Conservation (phyloP, 2,329 filamentous ascomycete genomes). For the Aspergillus novoparasiticus region DNA sequence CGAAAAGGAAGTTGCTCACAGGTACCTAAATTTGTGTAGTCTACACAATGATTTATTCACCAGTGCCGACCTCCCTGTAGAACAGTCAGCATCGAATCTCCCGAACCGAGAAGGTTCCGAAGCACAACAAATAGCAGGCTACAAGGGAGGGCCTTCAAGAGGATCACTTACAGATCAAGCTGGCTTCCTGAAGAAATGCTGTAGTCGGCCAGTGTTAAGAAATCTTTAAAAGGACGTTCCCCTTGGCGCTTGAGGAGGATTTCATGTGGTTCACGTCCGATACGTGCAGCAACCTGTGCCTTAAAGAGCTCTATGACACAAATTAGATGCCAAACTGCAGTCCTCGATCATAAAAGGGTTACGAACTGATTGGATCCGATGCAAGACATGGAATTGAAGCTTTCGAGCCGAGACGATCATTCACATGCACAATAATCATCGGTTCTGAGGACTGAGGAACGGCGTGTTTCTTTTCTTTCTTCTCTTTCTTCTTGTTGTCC, state of each 20-base stretch:
- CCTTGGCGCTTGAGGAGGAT: conserved; percentile 91
- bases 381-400: conserved; percentile 87
- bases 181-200: conserved; percentile 87
- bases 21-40: not conserved
- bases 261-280: conserved; percentile 84
- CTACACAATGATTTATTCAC: conserved; percentile 37
- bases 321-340: conserved; percentile 8
- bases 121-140: not conserved
- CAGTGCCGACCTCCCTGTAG: conserved; percentile 50
- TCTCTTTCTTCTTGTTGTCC: conserved; percentile 47
- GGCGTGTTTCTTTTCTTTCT: conserved; percentile 42
- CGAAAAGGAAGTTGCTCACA: conserved; percentile 8
- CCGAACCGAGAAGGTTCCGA: not conserved
- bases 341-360: not conserved
- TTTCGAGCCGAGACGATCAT: conserved; percentile 95
- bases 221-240: conserved; percentile 90
- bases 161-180: conserved; percentile 47
- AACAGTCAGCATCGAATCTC: conserved; percentile 26
- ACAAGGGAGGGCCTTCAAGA: not conserved
- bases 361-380: conserved; percentile 71
- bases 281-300: conserved; percentile 79
- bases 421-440: conserved; percentile 93
- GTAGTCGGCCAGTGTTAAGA: conserved; percentile 85
- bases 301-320: conserved; percentile 69
- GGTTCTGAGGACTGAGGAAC: conserved; percentile 60